Percentiles rank a stretch among this genome's conserved stretches.
Evolutionary conservation across 768 basidiomycete species (phyloP).

Genomic region (Peribolospora kevripleyi): DNA sequence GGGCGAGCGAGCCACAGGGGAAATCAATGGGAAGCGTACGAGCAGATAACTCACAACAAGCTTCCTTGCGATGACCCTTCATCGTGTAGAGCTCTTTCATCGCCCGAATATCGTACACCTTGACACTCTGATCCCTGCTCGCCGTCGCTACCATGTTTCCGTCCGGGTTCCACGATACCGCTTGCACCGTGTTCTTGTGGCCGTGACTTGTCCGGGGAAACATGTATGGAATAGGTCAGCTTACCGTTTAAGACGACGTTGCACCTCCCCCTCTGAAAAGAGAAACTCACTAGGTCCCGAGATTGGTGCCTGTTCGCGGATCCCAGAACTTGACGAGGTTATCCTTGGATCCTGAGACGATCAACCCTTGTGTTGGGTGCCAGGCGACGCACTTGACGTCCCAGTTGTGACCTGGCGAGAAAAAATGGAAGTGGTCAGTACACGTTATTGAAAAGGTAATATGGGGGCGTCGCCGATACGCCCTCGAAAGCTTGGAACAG

Average conservation of each 20-base stretch:
- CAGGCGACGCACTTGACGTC: conserved; percentile 96
- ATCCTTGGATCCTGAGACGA: conserved; percentile 90
- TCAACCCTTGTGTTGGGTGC: conserved; percentile 88
- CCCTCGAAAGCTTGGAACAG: not conserved
- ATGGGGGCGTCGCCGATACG: not conserved
- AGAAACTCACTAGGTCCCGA: conserved; percentile 57
- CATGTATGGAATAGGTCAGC: not conserved
- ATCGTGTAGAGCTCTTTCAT: conserved; percentile 86
- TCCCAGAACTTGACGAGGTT: conserved; percentile 99
- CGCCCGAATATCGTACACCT: conserved; percentile 90
- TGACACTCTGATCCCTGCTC: conserved; percentile 77
- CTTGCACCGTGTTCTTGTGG: conserved; percentile 92
- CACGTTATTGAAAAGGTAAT: not conserved
- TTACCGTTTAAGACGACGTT: not conserved
- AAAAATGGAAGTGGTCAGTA: not conserved
- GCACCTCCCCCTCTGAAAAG: not conserved
- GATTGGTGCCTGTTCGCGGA: conserved; percentile 66
- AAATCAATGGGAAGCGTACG: not conserved
- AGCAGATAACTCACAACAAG: conserved; percentile 44
- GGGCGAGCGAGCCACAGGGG: not conserved
- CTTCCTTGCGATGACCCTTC: conserved; percentile 94
- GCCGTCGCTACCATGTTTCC: conserved; percentile 86
- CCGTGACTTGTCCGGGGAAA: conserved; percentile 37
- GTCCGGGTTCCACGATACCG: conserved; percentile 75
- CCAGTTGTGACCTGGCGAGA: conserved; percentile 72